Conservation (phyloP, 1,284 basidiomycete genomes). For the Ceratobasidium theobromae region DNA sequence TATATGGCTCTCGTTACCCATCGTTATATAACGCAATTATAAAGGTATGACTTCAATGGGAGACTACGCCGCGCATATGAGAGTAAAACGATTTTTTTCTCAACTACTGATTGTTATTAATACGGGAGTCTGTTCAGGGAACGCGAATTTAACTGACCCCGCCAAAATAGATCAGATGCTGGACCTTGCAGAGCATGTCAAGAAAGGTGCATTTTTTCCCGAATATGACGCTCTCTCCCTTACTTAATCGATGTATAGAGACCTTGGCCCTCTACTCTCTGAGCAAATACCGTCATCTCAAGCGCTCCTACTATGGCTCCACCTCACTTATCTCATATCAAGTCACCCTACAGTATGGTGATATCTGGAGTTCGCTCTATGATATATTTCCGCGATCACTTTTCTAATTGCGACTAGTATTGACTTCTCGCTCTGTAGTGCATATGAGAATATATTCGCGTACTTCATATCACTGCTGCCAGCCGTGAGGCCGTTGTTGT, state of each 20-base stretch:
- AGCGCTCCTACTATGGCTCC: slow-evolving; percentile 59
- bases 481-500: too few species aligned
- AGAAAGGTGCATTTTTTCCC: too few species aligned
- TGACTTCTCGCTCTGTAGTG: too few species aligned
- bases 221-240: too few species aligned
- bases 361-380: too few species aligned
- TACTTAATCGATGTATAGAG: slow-evolving; percentile 55
- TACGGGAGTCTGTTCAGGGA: slow-evolving; percentile 56
- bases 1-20: slow-evolving; percentile 24
- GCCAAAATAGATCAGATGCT: slow-evolving; percentile 78
- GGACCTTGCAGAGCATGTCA: slow-evolving; percentile 81
- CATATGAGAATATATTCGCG: too few species aligned
- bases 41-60: slow-evolving; percentile 72
- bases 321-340: background rate
- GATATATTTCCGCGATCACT: too few species aligned
- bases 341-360: background rate
- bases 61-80: slow-evolving; percentile 69
- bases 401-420: too few species aligned
- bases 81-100: slow-evolving; percentile 50
- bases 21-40: slow-evolving; percentile 8
- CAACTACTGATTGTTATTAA: background rate
- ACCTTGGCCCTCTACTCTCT: slow-evolving; percentile 83
- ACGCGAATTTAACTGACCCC: slow-evolving; percentile 65
- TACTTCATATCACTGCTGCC: too few species aligned
- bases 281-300: slow-evolving; percentile 82